Base-by-base conservation (phyloP, 495 filamentous ascomycete genomes). In the Bacidia rubella region DNA sequence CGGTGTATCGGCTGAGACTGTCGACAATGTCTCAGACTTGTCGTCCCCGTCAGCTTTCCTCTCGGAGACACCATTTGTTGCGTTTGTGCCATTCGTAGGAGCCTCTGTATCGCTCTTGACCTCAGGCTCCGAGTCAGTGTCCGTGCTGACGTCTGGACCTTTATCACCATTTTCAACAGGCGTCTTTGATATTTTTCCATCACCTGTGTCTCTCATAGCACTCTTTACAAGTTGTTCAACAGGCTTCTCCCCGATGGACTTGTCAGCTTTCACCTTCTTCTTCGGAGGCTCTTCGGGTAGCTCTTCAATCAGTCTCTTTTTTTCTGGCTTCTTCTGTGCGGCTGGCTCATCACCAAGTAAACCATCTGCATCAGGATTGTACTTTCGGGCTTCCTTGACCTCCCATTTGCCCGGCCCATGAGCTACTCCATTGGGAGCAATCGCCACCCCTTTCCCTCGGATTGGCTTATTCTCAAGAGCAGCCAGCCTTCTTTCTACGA, bases 321-420 rank as follows among this genome's bases (percentile, higher is more conserved):
- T 61, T 1, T 66, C 57, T 12, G 66, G 56, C 43, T 56, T 15
- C 15, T 35, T 58, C 20, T 64, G 61, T 20, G 80, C 74, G 40
- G 81, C 72, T 19, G 75, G 73, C 55, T 85, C 85, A 60, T 90
- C 81, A 7, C 78, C 78, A 48, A 75, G 71, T 44, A 95, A 62
- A 20, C 90, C 89, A 68, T 98, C 92, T 45, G 87, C 92, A 68
- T 96, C 92, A 24, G 80, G 71, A 66, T 97, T 97, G 73, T 98
- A 98, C 68, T 90, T 93, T 60, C 89, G 78, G n/a, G 85, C 84
- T 61, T 96, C 87, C 68, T 90, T 94, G 60, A 96, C 69, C 54
- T 92, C 85, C 74, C 86, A 96, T 68, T 95, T 96, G 53, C 79
- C 72, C 27, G 86, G 76, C 11, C 60, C 54, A 7, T 73, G 56